phyloP scores from a whole-genome alignment of 2,329 filamentous ascomycete genomes.

The Neonectria neomacrospora region DNA sequence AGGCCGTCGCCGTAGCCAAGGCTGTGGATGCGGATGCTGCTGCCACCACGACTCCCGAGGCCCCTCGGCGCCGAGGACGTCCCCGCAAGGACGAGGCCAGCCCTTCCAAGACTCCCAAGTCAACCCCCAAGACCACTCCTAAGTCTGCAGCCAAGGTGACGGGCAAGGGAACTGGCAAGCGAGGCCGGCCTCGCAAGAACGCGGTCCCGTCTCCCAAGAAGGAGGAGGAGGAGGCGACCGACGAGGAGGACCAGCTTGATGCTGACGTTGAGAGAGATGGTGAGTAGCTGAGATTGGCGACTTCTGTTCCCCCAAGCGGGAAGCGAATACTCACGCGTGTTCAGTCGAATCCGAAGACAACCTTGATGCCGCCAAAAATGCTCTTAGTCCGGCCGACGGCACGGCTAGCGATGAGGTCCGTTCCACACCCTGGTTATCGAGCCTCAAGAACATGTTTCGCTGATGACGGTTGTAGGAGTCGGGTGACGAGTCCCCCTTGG shows the following conservation, averaged over 20 bases:
- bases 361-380: slow-evolving; percentile 30
- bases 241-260: slow-evolving; percentile 24
- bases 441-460: slow-evolving; percentile 42
- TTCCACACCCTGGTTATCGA: slow-evolving; percentile 38
- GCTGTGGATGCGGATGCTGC: slow-evolving; percentile 12
- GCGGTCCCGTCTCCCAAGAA: slow-evolving; percentile 40
- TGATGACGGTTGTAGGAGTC: slow-evolving; percentile 40
- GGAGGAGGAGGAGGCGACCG: slow-evolving; percentile 34
- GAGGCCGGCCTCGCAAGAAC: slow-evolving; percentile 49
- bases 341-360: slow-evolving; percentile 35
- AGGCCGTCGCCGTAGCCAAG: slow-evolving; percentile 27
- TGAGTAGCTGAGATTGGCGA: slow-evolving; percentile 12
- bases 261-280: slow-evolving; percentile 27
- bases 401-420: slow-evolving; percentile 44
- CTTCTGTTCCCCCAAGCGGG: slow-evolving; percentile 18
- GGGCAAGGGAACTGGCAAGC: slow-evolving; percentile 25
- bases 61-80: slow-evolving; percentile 43
- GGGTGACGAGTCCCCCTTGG: slow-evolving; percentile 34
- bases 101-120: slow-evolving; percentile 25
- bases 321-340: slow-evolving; percentile 1
- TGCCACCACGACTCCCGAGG: slow-evolving; percentile 24
- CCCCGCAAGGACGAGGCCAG: slow-evolving; percentile 45
- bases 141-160: slow-evolving; percentile 22
- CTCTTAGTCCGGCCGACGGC: slow-evolving; percentile 11
- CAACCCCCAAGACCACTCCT: slow-evolving; percentile 30